Evolutionary conservation across 306 rosid genomes (phyloP).

Genomic region (Herpetospermum pedunculosum): DNA sequence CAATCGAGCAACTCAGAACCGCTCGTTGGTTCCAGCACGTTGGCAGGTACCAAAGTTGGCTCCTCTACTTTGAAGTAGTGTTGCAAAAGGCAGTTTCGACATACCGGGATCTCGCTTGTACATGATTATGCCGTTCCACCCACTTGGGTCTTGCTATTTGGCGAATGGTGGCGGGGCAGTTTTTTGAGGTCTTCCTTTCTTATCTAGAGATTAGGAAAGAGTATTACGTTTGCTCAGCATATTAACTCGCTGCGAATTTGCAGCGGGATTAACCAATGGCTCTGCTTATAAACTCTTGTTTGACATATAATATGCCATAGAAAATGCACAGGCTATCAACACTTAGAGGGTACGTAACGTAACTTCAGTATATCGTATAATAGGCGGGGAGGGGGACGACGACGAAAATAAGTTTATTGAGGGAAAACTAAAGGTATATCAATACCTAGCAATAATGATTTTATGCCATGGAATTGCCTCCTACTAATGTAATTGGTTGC

Average conservation of each 20-base stretch:
- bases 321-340: conserved; percentile 12
- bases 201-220: conserved; percentile 8
- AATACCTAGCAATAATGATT: neutral
- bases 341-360: neutral
- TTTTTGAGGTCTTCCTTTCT: conserved; percentile 6
- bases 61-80: conserved; percentile 2
- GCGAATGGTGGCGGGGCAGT: conserved; percentile 5
- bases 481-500: neutral
- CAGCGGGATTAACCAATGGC: conserved; percentile 7
- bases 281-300: conserved; percentile 6
- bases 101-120: conserved; percentile 7
- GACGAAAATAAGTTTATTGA: neutral
- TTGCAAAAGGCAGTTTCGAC: neutral
- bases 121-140: conserved; percentile 9
- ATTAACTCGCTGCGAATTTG: conserved; percentile 8
- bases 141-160: conserved; percentile 5
- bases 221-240: conserved; percentile 5
- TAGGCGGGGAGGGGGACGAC: neutral
- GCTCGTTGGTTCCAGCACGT: neutral
- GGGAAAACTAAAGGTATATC: neutral
- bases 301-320: conserved; percentile 9
- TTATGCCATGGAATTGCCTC: neutral
- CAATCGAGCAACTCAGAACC: neutral
- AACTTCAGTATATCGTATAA: neutral
- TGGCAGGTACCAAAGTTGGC: neutral